phyloP scores from a whole-genome alignment of 495 filamentous ascomycete species.

The Aspergillus olivimuriae region DNA sequence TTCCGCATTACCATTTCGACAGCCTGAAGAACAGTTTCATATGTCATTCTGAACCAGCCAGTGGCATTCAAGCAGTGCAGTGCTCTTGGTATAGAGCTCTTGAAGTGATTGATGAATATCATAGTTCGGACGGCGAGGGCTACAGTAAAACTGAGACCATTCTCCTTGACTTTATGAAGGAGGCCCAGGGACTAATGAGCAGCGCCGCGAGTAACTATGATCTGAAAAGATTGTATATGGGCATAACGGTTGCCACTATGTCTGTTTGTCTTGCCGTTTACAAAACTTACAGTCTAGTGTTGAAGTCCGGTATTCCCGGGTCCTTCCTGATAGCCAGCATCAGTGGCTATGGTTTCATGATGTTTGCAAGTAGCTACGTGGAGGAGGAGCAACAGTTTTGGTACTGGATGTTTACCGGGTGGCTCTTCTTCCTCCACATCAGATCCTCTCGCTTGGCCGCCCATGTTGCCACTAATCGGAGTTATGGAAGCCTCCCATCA shows the following conservation, averaged over 20 bases:
- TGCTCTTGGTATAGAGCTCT: conserved; percentile 56
- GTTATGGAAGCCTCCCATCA: too few species aligned
- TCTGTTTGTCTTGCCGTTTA: conserved; percentile 33
- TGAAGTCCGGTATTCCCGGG: conserved; percentile 16
- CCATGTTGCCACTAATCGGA: too few species aligned
- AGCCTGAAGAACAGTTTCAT: too few species aligned
- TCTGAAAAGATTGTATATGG: conserved; percentile 50
- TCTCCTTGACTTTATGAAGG: conserved; percentile 52
- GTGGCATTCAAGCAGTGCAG: conserved; percentile 52
- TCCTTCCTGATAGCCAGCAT: conserved; percentile 31
- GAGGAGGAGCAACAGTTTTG: conserved; percentile 98
- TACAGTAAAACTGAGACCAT: conserved; percentile 11
- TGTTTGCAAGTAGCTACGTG: conserved; percentile 96
- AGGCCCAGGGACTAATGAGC: conserved; percentile 71
- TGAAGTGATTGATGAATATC: too few species aligned
- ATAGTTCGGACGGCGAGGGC: conserved; percentile 4
- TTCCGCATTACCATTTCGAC: conserved; percentile 51
- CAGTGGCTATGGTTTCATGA: conserved; percentile 69
- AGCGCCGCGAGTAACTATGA: conserved; percentile 89
- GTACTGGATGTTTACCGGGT: conserved; percentile 84
- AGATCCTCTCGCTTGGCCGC: conserved; percentile 39
- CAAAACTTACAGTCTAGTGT: conserved; percentile 16
- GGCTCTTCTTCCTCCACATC: conserved; percentile 60
- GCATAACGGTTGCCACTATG: conserved; percentile 42
- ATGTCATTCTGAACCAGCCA: too few species aligned